Conservation (phyloP, 805 yeast genomes). For the Cyberlindnera japonica region DNA sequence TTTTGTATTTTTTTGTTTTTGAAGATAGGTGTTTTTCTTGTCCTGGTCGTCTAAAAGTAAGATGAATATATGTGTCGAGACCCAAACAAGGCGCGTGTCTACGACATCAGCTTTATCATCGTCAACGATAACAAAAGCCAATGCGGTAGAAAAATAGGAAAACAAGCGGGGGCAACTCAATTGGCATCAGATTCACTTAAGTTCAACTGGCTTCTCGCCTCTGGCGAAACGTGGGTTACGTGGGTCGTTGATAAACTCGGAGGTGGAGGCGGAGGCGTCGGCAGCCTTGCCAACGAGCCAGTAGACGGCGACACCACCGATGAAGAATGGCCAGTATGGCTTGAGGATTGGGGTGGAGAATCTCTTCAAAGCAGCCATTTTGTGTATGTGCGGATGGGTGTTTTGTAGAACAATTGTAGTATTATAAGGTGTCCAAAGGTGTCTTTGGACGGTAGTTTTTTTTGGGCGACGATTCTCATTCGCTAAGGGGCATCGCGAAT, state of each 20-base stretch:
- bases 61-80: no score
- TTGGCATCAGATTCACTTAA: slow-evolving; percentile 19
- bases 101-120: no score
- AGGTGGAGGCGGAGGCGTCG: slow-evolving; percentile 62
- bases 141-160: not conserved
- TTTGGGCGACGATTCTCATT: slow-evolving; percentile 1
- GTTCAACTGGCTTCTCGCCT: slow-evolving; percentile 47
- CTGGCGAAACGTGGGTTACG: slow-evolving; percentile 86
- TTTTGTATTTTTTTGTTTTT: no score
- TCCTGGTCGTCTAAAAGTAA: no score
- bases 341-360: slow-evolving; percentile 47
- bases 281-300: slow-evolving; percentile 69
- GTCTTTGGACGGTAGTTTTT: not conserved
- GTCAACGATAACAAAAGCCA: no score
- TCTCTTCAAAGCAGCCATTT: slow-evolving; percentile 36
- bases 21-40: no score
- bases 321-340: slow-evolving; percentile 85
- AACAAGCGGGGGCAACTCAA: not conserved
- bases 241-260: slow-evolving; percentile 89
- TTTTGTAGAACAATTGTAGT: not conserved
- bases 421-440: slow-evolving; percentile 1
- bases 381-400: not conserved
- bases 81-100: no score
- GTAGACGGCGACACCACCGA: slow-evolving; percentile 76
- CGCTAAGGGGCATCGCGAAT: not conserved